Base-by-base conservation (phyloP, 345 rosid species). In the Populus pruinosa region DNA sequence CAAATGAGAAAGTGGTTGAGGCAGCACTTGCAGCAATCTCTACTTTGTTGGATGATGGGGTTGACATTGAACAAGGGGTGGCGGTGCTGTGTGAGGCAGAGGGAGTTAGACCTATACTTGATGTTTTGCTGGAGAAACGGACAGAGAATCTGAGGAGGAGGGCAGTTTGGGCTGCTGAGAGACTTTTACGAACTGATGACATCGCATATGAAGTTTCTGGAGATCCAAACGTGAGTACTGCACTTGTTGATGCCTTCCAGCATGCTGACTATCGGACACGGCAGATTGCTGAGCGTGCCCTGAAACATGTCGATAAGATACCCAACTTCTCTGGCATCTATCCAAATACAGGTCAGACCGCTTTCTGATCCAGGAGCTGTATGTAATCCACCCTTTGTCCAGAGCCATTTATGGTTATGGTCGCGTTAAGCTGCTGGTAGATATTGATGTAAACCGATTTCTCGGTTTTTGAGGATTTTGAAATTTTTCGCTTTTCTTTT, bases 301-400 rank as follows among this genome's bases (percentile, higher is more conserved):
- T 96, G 77, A 92, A 79, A 83, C 99, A 92, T 66, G 89, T 96
- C 0, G 98, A 96, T 79, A 91, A 88, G 86, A 91, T 96, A 71
- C 98, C 99, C 20, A 92, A 93, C 82, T 96, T 96, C 80, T 93
- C 99, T 17, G 99, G 98, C 55, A 86, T 96, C 81, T 92, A 92
- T 81, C 69, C 94, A 20, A 90, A 86, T 80, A 88, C 83, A 83
- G 86, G 85, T 68, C 90, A 81, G 74, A 69, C 47, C 64, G 38
- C 75, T 72, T 62, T 14, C 76, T 27, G 62, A 50, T 55, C 73
- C 53, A 68, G 73, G 39, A 29, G 27, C 69, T 73, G 85, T 82
- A 76, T 76, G 79, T 80, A 77, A 67, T 67, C 66, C 70, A 29
- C 31, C 80, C 73, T 53, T 67, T 43, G 62, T 39, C 67, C 68